Evolutionary conservation across 495 filamentous ascomycete genomes (phyloP), one percentile per base, ranked within the genome.

Genomic region (Aspergillus cavernicola): DNA sequence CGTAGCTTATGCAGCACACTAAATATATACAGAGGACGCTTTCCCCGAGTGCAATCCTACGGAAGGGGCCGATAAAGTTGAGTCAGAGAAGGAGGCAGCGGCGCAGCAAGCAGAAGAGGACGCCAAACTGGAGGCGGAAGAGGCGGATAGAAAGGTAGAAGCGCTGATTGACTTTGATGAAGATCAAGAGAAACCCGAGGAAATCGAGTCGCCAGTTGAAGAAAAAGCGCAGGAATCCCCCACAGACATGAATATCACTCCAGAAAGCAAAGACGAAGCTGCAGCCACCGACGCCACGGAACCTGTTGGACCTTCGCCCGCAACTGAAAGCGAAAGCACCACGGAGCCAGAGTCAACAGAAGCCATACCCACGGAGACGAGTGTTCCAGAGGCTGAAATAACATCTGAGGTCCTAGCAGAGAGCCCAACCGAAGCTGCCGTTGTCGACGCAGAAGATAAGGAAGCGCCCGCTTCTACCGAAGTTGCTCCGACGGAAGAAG

Each of bases 1-100:
- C 4, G 5, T 26, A 16, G 7, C 15, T 3, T 10, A 7, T 26
- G 19, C 2, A 44, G 12, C 8, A 16, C 19, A 31, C 55, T 58
- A 22, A 62, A 29, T 10, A 42, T 11, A 22, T 23, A 44, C 37
- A 60, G 62, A 62, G 32, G 54, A 61, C 36, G 40, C 58, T 8
- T 60, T 59, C 45, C 49, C 64, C 45, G 57, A 64, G 36, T 44
- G 37, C 37, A 55, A 64, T 44, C 49, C 52, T 23, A 35, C 36
- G 38, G 59, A 55, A 52, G 64, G 36, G 31, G 40, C 28, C 37
- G 64, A 65, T 45, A 49, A 58, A 54, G 55, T 62, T 29, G 57
- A 62, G 29, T 57, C 47, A 5, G 62, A 62, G 38, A 60, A 62
- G 33, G 62, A 55, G 53, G 57, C 50, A 12, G 57, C 55, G 12